These are phyloP conservation scores for Kodamaea anthophila DNA, from an alignment of 1,139 yeast species.

Conservation along the genomic window DNA sequence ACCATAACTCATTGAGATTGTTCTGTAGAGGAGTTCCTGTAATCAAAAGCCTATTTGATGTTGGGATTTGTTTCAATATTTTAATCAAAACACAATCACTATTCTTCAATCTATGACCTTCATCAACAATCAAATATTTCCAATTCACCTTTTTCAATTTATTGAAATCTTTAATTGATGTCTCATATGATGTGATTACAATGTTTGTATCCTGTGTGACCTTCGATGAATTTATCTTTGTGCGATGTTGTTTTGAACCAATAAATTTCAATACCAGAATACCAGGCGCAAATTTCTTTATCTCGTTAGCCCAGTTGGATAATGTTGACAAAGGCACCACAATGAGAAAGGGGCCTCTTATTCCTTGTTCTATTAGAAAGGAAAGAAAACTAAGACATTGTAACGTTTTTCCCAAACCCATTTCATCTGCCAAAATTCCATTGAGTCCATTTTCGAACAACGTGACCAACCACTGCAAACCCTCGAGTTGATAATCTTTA, in stretches of 20 bases:
- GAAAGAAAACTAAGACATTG: slow-evolving; percentile 78
- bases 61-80: slow-evolving; percentile 59
- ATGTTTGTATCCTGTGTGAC: slow-evolving; percentile 27
- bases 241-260: slow-evolving; percentile 57
- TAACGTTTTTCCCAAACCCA: slow-evolving; percentile 92
- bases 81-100: slow-evolving; percentile 68
- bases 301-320: slow-evolving; percentile 76
- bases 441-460: slow-evolving; percentile 89
- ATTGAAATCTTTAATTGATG: slow-evolving; percentile 60
- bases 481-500: slow-evolving; percentile 83
- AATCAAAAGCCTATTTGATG: slow-evolving; percentile 64
- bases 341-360: slow-evolving; percentile 77
- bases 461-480: slow-evolving; percentile 84
- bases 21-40: slow-evolving; percentile 96
- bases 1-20: slow-evolving; percentile 85
- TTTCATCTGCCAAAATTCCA: slow-evolving; percentile 94
- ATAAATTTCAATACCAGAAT: slow-evolving; percentile 59
- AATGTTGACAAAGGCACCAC: slow-evolving; percentile 87
- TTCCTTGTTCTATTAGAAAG: slow-evolving; percentile 72
- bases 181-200: slow-evolving; percentile 78
- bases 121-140: slow-evolving; percentile 91
- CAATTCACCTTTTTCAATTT: slow-evolving; percentile 51
- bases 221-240: slow-evolving; percentile 22
- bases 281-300: slow-evolving; percentile 65
- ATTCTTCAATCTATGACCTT: slow-evolving; percentile 88